A percentile compares a stretch with the other conserved stretches of the same genome.
phyloP scores from a whole-genome alignment of 306 rosid genomes.

The Dalbergia oliveri region DNA sequence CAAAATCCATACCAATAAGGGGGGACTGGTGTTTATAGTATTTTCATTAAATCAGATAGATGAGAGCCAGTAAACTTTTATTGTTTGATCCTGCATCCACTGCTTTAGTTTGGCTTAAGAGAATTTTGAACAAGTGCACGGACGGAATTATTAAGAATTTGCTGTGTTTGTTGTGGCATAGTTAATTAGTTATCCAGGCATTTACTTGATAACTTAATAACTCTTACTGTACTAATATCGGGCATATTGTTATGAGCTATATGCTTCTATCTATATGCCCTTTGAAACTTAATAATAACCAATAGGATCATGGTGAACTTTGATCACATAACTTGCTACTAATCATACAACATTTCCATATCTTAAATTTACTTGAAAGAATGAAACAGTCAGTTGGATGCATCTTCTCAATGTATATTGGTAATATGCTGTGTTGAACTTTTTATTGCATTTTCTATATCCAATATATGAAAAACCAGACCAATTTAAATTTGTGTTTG shows the following conservation, averaged over 20 bases:
- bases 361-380: slow-evolving; percentile 6
- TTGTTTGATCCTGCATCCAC: not conserved
- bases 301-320: not conserved
- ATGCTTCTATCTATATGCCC: not conserved
- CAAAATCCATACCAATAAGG: too few relatives aligned
- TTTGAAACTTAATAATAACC: too few relatives aligned
- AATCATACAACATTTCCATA: not conserved
- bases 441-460: not conserved
- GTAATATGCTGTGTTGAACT: not conserved
- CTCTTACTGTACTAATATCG: not conserved
- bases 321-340: not conserved
- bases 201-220: not conserved
- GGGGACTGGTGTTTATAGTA: too few relatives aligned
- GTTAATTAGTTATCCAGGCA: slow-evolving; percentile 5
- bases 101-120: not conserved
- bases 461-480: slow-evolving; percentile 6
- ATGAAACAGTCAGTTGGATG: slow-evolving; percentile 8
- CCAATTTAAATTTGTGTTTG: slow-evolving; percentile 8
- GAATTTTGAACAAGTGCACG: not conserved
- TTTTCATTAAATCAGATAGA: too few relatives aligned
- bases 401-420: not conserved
- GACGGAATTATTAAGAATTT: not conserved
- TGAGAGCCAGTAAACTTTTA: not conserved
- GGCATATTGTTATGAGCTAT: slow-evolving; percentile 3
- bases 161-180: not conserved